Conservation (phyloP, 441 rosid species). For the Pelargonium citronellum region DNA sequence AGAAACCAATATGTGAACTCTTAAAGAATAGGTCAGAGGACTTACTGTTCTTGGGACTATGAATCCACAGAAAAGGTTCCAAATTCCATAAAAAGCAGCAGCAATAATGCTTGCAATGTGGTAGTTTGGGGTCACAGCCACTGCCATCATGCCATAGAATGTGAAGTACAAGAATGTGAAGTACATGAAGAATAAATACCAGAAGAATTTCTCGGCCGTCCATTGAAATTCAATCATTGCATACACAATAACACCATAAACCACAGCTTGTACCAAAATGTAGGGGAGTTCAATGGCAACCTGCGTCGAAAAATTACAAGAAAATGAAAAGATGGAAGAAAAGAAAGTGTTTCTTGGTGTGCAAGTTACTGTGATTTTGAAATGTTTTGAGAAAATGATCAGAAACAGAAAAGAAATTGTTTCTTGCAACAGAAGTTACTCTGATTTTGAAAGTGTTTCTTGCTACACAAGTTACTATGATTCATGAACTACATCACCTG, state of each 20-base stretch:
- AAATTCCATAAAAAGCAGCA: conserved; percentile 33
- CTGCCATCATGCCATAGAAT: conserved; percentile 57
- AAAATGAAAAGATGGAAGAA: background rate
- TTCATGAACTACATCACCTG: conserved; percentile 21
- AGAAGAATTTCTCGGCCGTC: conserved; percentile 19
- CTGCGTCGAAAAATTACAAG: conserved; percentile 22
- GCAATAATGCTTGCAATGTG: conserved; percentile 45
- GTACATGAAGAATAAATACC: conserved; percentile 39
- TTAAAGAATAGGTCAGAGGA: background rate
- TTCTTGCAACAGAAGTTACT: background rate
- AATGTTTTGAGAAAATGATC: background rate
- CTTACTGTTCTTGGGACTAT: conserved; percentile 44
- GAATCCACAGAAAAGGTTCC: conserved; percentile 65
- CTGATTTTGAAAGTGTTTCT: background rate
- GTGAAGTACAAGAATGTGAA: conserved; percentile 51
- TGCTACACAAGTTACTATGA: background rate
- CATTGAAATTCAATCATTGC: conserved; percentile 55
- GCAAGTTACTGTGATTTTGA: too few species aligned
- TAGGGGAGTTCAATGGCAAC: conserved; percentile 53
- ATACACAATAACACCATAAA: conserved; percentile 49
- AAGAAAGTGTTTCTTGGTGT: too few species aligned
- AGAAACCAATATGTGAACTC: too few species aligned
- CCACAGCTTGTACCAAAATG: conserved; percentile 35
- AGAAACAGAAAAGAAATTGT: background rate
- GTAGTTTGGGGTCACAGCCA: conserved; percentile 53